Percentiles rank a stretch among this genome's conserved stretches.
Evolutionary conservation across 2,329 filamentous ascomycete species (phyloP).

Genomic region (Thelonectria blattea): DNA sequence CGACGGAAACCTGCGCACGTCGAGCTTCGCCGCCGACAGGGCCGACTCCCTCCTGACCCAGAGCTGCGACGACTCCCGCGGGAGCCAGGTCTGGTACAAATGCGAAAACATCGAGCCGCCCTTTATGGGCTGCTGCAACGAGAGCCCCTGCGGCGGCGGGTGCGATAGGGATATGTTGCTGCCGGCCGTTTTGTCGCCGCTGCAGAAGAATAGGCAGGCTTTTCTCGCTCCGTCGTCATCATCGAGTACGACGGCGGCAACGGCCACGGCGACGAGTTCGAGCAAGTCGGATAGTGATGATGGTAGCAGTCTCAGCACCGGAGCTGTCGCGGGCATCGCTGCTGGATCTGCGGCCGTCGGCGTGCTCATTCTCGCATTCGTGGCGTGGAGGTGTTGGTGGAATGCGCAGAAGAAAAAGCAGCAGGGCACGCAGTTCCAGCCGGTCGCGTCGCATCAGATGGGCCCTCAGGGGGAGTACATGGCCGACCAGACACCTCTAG

Average conservation of each 20-base stretch:
- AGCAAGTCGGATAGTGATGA: not conserved
- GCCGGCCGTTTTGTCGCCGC: not conserved
- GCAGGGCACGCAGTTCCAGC: slow-evolving; percentile 15
- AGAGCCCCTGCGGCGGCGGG: not conserved
- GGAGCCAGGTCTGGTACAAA: slow-evolving; percentile 39
- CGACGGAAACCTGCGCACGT: slow-evolving; percentile 26
- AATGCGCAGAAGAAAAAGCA: slow-evolving; percentile 31
- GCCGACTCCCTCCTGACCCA: slow-evolving; percentile 41
- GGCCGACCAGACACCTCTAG: not conserved
- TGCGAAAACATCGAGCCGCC: slow-evolving; percentile 40
- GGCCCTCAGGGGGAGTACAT: not conserved
- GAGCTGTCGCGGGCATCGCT: slow-evolving; percentile 32
- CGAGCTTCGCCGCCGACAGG: slow-evolving; percentile 37
- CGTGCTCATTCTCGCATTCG: slow-evolving; percentile 20
- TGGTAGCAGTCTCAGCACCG: slow-evolving; percentile 24
- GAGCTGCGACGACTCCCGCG: slow-evolving; percentile 32
- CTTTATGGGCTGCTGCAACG: slow-evolving; percentile 46
- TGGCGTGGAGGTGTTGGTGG: slow-evolving; percentile 35
- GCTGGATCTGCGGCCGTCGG: slow-evolving; percentile 26
- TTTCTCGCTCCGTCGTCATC: not conserved
- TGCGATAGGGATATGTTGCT: not conserved
- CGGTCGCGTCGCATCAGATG: slow-evolving; percentile 3
- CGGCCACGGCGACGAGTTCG: not conserved
- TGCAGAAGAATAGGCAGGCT: not conserved
- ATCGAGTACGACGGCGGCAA: not conserved